Percentiles rank a stretch among this genome's conserved stretches.
Conservation (phyloP, 2,329 filamentous ascomycete genomes). For the Pestalotiopsis sp. region DNA sequence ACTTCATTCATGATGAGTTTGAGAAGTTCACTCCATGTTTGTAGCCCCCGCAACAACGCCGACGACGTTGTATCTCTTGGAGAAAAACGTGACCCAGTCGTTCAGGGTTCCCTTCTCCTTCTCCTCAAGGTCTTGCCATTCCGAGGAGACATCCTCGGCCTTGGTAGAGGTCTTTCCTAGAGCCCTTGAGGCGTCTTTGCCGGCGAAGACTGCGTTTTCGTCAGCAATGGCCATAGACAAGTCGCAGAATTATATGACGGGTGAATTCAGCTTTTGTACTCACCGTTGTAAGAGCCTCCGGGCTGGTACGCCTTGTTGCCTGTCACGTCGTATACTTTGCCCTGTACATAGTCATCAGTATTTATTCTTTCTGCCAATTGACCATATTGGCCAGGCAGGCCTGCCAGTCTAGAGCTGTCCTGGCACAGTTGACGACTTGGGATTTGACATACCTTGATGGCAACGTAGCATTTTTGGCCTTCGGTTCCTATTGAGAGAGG, state of each 20-base stretch:
- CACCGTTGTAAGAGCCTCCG: conserved; percentile 83
- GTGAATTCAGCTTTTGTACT: conserved; percentile 24
- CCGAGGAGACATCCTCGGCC: conserved; percentile 48
- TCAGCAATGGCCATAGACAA: conserved; percentile 15
- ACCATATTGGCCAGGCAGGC: background rate
- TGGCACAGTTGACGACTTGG: background rate
- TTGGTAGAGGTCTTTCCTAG: conserved; percentile 86
- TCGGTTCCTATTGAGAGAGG: conserved; percentile 53
- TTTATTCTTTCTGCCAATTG: background rate
- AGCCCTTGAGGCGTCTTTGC: conserved; percentile 92
- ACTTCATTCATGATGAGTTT: background rate
- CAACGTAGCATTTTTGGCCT: conserved; percentile 65
- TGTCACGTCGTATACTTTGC: conserved; percentile 91
- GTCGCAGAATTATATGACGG: background rate
- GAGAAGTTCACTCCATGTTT: conserved; percentile 46
- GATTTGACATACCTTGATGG: conserved; percentile 58
- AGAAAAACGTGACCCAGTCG: conserved; percentile 96
- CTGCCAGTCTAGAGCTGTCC: background rate
- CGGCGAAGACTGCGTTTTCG: conserved; percentile 74
- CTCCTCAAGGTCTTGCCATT: conserved; percentile 21
- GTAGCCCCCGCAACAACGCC: conserved; percentile 64
- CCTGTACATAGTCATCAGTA: conserved; percentile 48
- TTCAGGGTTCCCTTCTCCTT: conserved; percentile 73
- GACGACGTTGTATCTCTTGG: conserved; percentile 92
- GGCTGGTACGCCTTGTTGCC: conserved; percentile 85